Evolutionary conservation across 1,139 yeast genomes (phyloP).

Genomic region (Pichia sp.): DNA sequence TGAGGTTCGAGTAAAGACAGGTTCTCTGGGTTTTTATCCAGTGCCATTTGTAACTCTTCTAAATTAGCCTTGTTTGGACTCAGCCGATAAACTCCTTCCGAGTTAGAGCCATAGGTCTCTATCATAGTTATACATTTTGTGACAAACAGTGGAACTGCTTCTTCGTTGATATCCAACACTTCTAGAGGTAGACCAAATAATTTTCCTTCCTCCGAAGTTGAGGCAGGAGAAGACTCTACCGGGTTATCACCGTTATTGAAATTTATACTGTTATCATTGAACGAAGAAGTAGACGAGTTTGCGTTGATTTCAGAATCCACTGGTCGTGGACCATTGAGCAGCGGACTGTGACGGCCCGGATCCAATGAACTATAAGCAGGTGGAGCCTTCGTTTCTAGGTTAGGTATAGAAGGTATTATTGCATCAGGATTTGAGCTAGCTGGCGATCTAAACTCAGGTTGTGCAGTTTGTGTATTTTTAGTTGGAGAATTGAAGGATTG

Average conservation of each 20-base stretch:
- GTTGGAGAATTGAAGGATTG: background rate
- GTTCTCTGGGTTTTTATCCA: slow-evolving; percentile 75
- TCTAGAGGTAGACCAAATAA: slow-evolving; percentile 76
- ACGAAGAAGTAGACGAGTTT: slow-evolving; percentile 11
- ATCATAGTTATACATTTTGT: slow-evolving; percentile 83
- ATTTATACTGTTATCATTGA: slow-evolving; percentile 11
- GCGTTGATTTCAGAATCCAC: slow-evolving; percentile 14
- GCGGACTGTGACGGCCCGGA: slow-evolving; percentile 21
- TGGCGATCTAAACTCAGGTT: slow-evolving; percentile 2
- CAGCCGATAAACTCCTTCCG: slow-evolving; percentile 87
- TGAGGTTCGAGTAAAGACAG: slow-evolving; percentile 49
- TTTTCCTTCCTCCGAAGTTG: slow-evolving; percentile 21
- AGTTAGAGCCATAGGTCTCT: slow-evolving; percentile 74
- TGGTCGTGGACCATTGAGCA: slow-evolving; percentile 27
- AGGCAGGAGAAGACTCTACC: background rate
- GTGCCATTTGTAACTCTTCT: slow-evolving; percentile 63
- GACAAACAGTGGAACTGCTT: slow-evolving; percentile 87
- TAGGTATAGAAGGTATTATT: slow-evolving; percentile 12
- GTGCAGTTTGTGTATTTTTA: background rate
- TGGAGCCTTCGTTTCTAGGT: background rate
- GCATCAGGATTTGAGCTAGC: background rate
- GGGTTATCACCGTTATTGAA: slow-evolving; percentile 2
- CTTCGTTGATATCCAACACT: slow-evolving; percentile 75
- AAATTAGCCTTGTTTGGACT: slow-evolving; percentile 76
- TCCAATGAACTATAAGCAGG: slow-evolving; percentile 27